phyloP scores from a whole-genome alignment of 2,329 filamentous ascomycete genomes.

The Tolypocladium cylindrosporum region DNA sequence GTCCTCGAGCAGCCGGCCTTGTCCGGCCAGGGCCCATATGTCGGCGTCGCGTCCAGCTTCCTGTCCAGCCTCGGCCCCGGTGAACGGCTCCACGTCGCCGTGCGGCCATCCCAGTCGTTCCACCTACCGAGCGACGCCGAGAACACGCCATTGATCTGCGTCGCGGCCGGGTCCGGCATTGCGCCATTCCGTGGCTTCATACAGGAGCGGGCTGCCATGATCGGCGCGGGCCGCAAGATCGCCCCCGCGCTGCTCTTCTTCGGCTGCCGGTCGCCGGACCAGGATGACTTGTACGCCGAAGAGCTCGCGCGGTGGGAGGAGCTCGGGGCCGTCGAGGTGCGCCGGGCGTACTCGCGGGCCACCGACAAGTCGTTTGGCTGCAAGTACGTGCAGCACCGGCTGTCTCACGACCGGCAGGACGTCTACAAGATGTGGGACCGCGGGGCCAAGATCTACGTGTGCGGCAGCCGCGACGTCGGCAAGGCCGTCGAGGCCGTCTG shows the following conservation, averaged over 20 bases:
- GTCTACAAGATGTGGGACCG: slow-evolving; percentile 27
- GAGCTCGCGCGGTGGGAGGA: slow-evolving; percentile 50
- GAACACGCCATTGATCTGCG: slow-evolving; percentile 38
- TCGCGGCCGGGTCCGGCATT: slow-evolving; percentile 44
- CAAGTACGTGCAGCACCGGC: slow-evolving; percentile 35
- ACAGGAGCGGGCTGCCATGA: slow-evolving; percentile 47
- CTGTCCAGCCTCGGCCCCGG: slow-evolving; percentile 36
- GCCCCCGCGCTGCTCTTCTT: slow-evolving; percentile 56
- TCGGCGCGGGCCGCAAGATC: slow-evolving; percentile 38
- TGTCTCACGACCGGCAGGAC: slow-evolving; percentile 25
- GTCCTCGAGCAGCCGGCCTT: slow-evolving; percentile 49
- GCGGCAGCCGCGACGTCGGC: slow-evolving; percentile 46
- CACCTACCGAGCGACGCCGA: slow-evolving; percentile 35
- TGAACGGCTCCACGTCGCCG: slow-evolving; percentile 39
- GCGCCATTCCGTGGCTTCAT: slow-evolving; percentile 55
- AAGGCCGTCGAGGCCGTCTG: slow-evolving; percentile 33
- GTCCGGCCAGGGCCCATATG: slow-evolving; percentile 36
- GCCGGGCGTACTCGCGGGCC: slow-evolving; percentile 44
- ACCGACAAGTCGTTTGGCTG: slow-evolving; percentile 34
- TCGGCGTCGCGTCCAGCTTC: slow-evolving; percentile 53
- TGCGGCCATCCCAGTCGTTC: slow-evolving; percentile 34
- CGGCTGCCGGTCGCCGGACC: slow-evolving; percentile 45
- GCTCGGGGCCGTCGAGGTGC: slow-evolving; percentile 49
- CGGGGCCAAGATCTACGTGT: slow-evolving; percentile 52
- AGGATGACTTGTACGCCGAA: slow-evolving; percentile 50